Evolutionary conservation across 768 basidiomycete species (phyloP).

Genomic region (Amanita exitialis): DNA sequence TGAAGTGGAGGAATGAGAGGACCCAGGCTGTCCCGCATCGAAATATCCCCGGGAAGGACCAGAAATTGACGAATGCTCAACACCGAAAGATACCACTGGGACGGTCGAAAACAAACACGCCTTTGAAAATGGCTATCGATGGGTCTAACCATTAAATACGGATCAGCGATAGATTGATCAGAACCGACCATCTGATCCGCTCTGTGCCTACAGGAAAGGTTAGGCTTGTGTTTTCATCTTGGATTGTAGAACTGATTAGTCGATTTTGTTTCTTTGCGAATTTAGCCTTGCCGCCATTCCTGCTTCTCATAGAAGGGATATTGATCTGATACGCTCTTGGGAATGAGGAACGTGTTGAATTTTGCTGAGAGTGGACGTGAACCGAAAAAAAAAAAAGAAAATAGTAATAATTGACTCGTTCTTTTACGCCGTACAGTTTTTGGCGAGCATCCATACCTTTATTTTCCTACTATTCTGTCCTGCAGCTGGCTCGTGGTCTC

Average conservation of each 20-base stretch:
- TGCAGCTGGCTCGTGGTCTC: background rate
- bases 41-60: too few relatives aligned
- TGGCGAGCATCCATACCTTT: background rate
- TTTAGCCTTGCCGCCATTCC: background rate
- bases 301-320: background rate
- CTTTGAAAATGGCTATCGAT: too few relatives aligned
- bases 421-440: background rate
- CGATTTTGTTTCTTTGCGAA: background rate
- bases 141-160: too few relatives aligned
- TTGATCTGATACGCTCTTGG: background rate
- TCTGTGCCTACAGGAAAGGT: too few relatives aligned
- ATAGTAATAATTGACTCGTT: background rate
- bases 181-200: too few relatives aligned
- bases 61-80: too few relatives aligned
- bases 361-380: constrained; percentile 1
- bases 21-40: too few relatives aligned
- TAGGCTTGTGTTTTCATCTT: background rate
- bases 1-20: too few relatives aligned
- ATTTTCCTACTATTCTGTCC: background rate
- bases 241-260: background rate
- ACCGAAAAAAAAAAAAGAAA: constrained; percentile 2
- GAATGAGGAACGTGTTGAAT: background rate
- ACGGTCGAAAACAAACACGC: too few relatives aligned
- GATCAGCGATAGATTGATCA: too few relatives aligned
- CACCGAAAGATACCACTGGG: too few relatives aligned